Base-by-base conservation (phyloP, 2,329 filamentous ascomycete genomes). In the Verticillium tricorpus region DNA sequence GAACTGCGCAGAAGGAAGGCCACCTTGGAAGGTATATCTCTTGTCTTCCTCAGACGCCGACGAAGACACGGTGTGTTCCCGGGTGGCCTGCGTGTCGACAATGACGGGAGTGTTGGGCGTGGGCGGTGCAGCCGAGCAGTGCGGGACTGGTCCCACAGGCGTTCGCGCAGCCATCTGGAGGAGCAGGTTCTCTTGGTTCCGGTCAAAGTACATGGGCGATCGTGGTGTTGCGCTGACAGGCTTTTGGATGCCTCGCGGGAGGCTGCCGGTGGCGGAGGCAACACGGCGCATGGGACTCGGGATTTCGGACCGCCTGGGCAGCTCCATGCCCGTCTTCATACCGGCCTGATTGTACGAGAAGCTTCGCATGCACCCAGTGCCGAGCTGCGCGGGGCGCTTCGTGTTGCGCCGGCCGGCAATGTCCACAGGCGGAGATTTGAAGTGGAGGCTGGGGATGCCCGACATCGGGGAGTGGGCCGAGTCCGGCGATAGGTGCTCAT, bases 321-420 rank as follows among this genome's bases (percentile, higher is more conserved):
- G 70, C n/a, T 85, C 84, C 5, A 81, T 66, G 1, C 76, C 80
- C 0, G 80, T 80, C 70, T 80, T 82, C 8, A 81, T 78, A 31
- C 69, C 72, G 3, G 66, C 59, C 22, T 71, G 61, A 40, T 72
- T 71, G 61, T 73, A 77, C 0, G 81, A 77, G 50, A 74, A 78
- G 65, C 74, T 79, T 59, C 81, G 78, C 22, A 80, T 71, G 9
- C 79, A 76, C 11, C 73, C 73, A 50, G 82, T 76, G 32, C 79
- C 77, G n/a, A 85, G 74, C 34, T 80, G 77, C 32, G 82, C 76
- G 1, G 80, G 79, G 3, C 77, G 78, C 59, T 82, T 80, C 60
- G 76, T 77, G 64, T 81, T 82, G 59, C 84, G 78, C 56, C 84
- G 78, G 19, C 78, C 79, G 17, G 83, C 84, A 63, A 86, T 82